A percentile compares a stretch with the other conserved stretches of the same genome.
Evolutionary conservation across 2,329 filamentous ascomycete species (phyloP).

Genomic region (Paraphaeosphaeria minitans): DNA sequence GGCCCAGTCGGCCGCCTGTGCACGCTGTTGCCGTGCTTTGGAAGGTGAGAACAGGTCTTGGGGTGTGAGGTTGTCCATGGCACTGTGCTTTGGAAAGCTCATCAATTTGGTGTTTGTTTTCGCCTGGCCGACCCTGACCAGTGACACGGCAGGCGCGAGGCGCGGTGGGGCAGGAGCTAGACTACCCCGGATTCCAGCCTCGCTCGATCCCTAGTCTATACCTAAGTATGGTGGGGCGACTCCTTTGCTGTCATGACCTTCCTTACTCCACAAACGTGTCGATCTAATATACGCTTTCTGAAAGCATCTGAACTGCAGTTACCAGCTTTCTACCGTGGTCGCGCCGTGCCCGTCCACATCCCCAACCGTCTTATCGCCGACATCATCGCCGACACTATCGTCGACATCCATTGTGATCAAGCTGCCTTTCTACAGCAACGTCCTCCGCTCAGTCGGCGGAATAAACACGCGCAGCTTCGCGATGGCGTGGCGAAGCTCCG

Average conservation of each 20-base stretch:
- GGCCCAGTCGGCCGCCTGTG: conserved; percentile 88
- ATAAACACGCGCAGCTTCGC: conserved; percentile 29
- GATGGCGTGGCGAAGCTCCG: conserved; percentile 93
- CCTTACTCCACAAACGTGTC: too few relatives aligned
- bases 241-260: conserved; percentile 1
- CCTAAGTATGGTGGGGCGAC: neutral
- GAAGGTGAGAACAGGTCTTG: conserved; percentile 63
- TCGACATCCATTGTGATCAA: conserved; percentile 19
- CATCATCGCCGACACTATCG: too few relatives aligned
- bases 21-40: conserved; percentile 74
- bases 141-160: neutral
- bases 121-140: neutral
- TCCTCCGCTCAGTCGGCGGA: conserved; percentile 28
- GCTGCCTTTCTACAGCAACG: conserved; percentile 18
- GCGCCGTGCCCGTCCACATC: neutral
- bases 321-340: too few relatives aligned
- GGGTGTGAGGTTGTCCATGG: conserved; percentile 45
- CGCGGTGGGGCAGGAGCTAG: neutral
- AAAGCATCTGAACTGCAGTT: too few relatives aligned
- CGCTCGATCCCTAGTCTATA: too few relatives aligned
- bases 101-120: conserved; percentile 1
- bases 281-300: too few relatives aligned
- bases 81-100: too few relatives aligned
- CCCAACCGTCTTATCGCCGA: conserved; percentile 14
- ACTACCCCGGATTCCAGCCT: conserved; percentile 9